Conservation (phyloP, 2,329 filamentous ascomycete species). For the Penicillium sp. region DNA sequence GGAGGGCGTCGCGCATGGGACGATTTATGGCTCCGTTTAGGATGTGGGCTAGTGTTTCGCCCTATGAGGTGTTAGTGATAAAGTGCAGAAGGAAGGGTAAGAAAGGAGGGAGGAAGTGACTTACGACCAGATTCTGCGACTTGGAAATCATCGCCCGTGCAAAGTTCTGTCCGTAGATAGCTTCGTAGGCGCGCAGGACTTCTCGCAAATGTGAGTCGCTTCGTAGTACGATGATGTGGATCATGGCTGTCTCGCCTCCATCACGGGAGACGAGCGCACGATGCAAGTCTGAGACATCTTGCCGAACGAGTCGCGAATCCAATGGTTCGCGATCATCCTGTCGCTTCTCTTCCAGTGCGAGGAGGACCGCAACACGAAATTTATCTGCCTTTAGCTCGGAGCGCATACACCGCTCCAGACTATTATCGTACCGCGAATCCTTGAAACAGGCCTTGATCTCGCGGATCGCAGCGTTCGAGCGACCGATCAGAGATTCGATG, state of each 20-base stretch:
- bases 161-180: conserved; percentile 74
- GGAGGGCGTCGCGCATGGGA: conserved; percentile 85
- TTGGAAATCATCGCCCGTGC: conserved; percentile 83
- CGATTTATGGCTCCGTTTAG: conserved; percentile 96
- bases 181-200: conserved; percentile 75
- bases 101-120: conserved; percentile 40
- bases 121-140: conserved; percentile 87
- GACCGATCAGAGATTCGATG: conserved; percentile 90
- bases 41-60: conserved; percentile 90
- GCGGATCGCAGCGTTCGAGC: conserved; percentile 81
- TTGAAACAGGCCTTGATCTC: conserved; percentile 85
- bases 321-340: conserved; percentile 77
- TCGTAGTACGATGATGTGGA: conserved; percentile 76
- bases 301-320: conserved; percentile 62
- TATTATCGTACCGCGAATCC: conserved; percentile 88
- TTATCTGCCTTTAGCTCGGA: conserved; percentile 94
- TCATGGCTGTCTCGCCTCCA: conserved; percentile 85
- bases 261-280: conserved; percentile 68
- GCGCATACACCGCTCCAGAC: conserved; percentile 80
- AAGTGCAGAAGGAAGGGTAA: not conserved
- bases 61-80: conserved; percentile 55
- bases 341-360: conserved; percentile 76
- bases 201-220: conserved; percentile 81
- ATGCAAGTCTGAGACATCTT: conserved; percentile 73
- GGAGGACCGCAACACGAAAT: conserved; percentile 83